These are phyloP conservation scores for Piromyces finnis DNA, from an alignment of 192 early-diverging fungal genomes.

Conservation along the genomic window DNA sequence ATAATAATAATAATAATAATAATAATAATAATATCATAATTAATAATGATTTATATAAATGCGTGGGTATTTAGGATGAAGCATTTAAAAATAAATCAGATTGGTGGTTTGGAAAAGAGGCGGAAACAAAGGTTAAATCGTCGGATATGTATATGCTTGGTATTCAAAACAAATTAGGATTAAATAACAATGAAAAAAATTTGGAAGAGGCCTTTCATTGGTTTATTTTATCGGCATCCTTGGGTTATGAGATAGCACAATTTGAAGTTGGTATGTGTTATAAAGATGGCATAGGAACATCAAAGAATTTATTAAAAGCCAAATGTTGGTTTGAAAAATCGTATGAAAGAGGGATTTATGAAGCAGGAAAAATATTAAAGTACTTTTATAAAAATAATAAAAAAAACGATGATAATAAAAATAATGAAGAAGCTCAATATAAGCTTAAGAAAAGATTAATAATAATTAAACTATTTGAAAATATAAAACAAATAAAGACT, in stretches of 20 bases:
- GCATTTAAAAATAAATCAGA: not conserved
- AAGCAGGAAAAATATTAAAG: not conserved
- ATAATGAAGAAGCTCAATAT: not conserved
- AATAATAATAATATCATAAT: no score
- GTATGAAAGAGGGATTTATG: not conserved
- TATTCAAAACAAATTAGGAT: not conserved
- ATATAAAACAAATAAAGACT: not conserved
- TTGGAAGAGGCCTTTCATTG: not conserved
- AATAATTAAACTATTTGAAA: not conserved
- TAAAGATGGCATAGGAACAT: not conserved
- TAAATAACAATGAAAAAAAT: not conserved
- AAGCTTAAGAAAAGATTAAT: not conserved
- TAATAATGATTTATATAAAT: no score
- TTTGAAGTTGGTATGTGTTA: not conserved
- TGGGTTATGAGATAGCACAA: not conserved
- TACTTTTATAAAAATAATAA: not conserved
- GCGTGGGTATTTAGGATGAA: not conserved
- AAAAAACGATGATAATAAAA: not conserved
- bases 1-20: no score
- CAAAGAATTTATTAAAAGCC: not conserved
- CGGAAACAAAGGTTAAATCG: not conserved
- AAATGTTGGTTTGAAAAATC: not conserved
- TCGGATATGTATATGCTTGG: not conserved
- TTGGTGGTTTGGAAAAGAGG: not conserved
- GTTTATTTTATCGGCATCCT: not conserved